Conservation (phyloP, 441 rosid species). For the Hura crepitans region DNA sequence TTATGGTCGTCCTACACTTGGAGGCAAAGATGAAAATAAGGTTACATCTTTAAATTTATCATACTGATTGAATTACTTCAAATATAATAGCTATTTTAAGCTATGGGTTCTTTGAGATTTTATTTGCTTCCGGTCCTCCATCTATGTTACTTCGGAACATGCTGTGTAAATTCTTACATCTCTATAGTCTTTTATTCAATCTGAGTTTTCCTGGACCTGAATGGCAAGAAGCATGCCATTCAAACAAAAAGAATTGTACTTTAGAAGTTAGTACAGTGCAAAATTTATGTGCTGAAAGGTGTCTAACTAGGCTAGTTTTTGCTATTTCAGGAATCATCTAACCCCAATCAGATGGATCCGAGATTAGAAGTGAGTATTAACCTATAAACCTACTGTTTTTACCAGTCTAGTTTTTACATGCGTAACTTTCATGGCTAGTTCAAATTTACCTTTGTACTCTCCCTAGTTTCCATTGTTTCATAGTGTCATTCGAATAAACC, state of each 20-base stretch:
- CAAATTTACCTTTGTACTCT: too few species aligned
- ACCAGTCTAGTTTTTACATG: not conserved
- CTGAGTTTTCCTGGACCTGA: not conserved
- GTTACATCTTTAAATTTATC: conserved; percentile 21
- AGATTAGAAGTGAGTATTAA: conserved; percentile 45
- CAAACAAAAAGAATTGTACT: not conserved
- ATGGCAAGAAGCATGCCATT: not conserved
- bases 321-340: conserved; percentile 31
- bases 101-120: not conserved
- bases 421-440: not conserved
- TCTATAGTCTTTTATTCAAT: not conserved
- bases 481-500: not conserved
- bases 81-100: not conserved
- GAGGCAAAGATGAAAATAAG: conserved; percentile 34
- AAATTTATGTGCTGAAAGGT: not conserved
- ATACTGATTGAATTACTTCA: not conserved
- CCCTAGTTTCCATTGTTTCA: too few species aligned
- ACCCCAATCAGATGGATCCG: conserved; percentile 31
- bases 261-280: not conserved
- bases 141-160: not conserved
- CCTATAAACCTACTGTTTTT: too few species aligned
- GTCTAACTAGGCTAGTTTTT: not conserved
- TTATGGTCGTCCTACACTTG: conserved; percentile 63
- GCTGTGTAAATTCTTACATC: not conserved
- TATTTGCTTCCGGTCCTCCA: not conserved